Percentiles rank a stretch among this genome's conserved stretches.
Evolutionary conservation across 1,139 yeast genomes (phyloP).

Genomic region (Hansenula lynferdii): DNA sequence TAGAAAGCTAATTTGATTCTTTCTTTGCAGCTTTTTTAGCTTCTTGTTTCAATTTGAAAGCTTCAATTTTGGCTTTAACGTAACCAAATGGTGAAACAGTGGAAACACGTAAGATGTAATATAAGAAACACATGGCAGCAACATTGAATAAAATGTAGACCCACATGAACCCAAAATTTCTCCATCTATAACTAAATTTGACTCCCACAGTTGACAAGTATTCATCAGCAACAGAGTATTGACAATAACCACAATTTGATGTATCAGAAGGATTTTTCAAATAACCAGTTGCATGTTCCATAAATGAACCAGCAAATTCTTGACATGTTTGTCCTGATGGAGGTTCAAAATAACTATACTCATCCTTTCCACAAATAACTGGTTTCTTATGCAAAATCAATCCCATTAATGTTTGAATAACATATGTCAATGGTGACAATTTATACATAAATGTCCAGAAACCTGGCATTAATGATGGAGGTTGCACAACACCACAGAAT

Average conservation of each 20-base stretch:
- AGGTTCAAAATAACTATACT: slow-evolving; percentile 49
- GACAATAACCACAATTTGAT: slow-evolving; percentile 54
- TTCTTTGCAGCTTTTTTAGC: background rate
- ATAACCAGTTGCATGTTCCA: slow-evolving; percentile 39
- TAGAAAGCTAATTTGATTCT: background rate
- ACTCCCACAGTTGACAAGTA: slow-evolving; percentile 43
- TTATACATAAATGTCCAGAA: slow-evolving; percentile 76
- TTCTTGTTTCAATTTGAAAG: background rate
- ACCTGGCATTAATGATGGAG: slow-evolving; percentile 52
- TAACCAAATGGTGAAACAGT: slow-evolving; percentile 6
- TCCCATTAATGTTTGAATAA: slow-evolving; percentile 54
- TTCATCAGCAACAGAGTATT: slow-evolving; percentile 46
- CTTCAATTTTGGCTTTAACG: background rate
- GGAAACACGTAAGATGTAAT: slow-evolving; percentile 30
- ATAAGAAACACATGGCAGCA: slow-evolving; percentile 37
- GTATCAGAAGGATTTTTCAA: slow-evolving; percentile 49
- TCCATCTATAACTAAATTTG: slow-evolving; percentile 48
- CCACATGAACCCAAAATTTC: slow-evolving; percentile 60
- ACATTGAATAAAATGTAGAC: slow-evolving; percentile 53
- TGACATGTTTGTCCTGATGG: slow-evolving; percentile 59
- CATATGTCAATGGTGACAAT: slow-evolving; percentile 65
- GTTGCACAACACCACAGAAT: slow-evolving; percentile 65
- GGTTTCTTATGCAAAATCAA: slow-evolving; percentile 48
- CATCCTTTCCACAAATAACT: slow-evolving; percentile 48
- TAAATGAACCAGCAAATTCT: slow-evolving; percentile 37